phyloP scores from a whole-genome alignment of 495 filamentous ascomycete genomes.

The Xylaria flabelliformis region DNA sequence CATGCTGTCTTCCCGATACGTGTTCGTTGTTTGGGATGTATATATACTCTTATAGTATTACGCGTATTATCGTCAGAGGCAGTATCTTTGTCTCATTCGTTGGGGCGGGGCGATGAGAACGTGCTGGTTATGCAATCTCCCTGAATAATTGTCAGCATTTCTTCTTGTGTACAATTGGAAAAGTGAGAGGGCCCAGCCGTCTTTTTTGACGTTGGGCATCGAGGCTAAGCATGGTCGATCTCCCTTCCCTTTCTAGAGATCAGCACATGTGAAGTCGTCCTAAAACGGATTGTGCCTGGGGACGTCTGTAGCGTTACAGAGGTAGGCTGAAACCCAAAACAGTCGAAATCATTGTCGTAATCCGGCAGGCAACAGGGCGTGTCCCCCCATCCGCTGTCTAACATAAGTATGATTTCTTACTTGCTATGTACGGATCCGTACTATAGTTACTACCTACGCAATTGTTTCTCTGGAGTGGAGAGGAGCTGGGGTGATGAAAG shows the following conservation, averaged over 20 bases:
- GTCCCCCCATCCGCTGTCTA: conserved; percentile 1
- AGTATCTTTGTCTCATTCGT: conserved; percentile 9
- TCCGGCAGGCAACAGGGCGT: conserved; percentile 15
- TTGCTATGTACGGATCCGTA: no score
- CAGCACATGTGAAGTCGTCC: neutral
- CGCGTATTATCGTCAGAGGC: neutral
- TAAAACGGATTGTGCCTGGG: conserved; percentile 4
- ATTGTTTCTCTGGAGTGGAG: conserved; percentile 9
- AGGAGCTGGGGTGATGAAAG: conserved; percentile 18
- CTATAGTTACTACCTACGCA: neutral
- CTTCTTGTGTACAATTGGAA: neutral
- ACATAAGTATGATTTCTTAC: neutral
- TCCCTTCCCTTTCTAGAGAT: neutral
- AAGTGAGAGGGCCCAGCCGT: neutral
- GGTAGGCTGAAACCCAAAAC: neutral
- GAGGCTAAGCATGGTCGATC: neutral
- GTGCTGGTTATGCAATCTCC: conserved; percentile 2
- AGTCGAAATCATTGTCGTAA: neutral
- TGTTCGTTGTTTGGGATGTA: conserved; percentile 13
- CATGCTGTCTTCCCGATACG: conserved; percentile 1
- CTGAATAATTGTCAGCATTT: conserved; percentile 15
- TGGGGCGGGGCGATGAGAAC: conserved; percentile 7
- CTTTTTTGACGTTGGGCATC: conserved; percentile 10
- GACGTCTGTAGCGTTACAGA: neutral
- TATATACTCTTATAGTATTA: conserved; percentile 13